Percentiles rank a stretch among this genome's conserved stretches.
Evolutionary conservation across 2,329 filamentous ascomycete genomes (phyloP).

Genomic region (Colletotrichum sp.): DNA sequence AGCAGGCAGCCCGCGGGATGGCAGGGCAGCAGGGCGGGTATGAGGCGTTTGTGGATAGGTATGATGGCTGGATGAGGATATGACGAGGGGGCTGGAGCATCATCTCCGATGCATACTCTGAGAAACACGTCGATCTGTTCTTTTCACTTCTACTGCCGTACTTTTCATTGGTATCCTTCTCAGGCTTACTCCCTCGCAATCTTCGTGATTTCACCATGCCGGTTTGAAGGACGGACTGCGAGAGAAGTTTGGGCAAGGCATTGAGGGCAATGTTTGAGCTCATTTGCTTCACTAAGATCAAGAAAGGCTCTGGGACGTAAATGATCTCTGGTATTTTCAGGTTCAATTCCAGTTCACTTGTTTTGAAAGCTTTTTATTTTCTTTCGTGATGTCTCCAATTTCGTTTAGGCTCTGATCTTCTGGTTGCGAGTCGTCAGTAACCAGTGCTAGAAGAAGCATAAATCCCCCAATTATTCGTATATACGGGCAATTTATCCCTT

Average conservation of each 20-base stretch:
- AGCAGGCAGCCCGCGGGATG: background rate
- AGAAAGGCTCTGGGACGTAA: too few relatives aligned
- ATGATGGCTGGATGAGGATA: background rate
- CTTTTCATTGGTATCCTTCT: background rate
- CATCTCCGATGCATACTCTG: background rate
- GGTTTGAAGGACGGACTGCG: fast-evolving
- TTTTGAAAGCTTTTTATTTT: too few relatives aligned
- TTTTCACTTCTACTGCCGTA: background rate
- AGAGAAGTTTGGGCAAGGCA: background rate
- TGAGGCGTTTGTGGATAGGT: background rate
- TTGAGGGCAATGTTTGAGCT: background rate
- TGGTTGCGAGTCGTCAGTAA: too few relatives aligned
- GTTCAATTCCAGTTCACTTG: too few relatives aligned
- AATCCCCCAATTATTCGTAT: too few relatives aligned
- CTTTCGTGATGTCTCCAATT: too few relatives aligned
- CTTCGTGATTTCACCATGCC: background rate
- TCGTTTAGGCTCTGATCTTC: too few relatives aligned
- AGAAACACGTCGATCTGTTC: background rate
- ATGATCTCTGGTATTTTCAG: too few relatives aligned
- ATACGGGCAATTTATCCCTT: too few relatives aligned
- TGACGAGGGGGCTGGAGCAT: background rate
- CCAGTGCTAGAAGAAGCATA: too few relatives aligned
- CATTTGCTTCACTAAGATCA: background rate
- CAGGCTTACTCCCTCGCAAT: background rate
- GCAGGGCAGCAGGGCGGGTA: background rate